Conservation (phyloP, 441 rosid genomes). For the Omphalea diandra region DNA sequence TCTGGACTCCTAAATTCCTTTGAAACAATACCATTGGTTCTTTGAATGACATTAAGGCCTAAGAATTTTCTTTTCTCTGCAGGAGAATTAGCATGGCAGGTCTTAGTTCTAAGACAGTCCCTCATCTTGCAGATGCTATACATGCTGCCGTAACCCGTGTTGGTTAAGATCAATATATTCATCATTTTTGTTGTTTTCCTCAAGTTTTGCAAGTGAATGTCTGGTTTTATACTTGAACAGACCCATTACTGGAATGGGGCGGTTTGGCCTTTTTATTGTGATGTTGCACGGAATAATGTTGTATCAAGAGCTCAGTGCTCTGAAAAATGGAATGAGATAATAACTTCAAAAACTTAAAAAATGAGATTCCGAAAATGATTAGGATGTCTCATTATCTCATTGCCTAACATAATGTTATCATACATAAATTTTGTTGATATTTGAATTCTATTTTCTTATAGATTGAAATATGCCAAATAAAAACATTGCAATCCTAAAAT, state of each 20-base stretch:
- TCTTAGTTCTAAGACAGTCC: slow-evolving; percentile 76
- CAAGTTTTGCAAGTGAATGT: neutral
- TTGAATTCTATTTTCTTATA: too few species aligned
- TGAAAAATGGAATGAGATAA: too few species aligned
- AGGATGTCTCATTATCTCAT: too few species aligned
- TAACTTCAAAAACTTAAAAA: too few species aligned
- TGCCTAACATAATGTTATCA: too few species aligned
- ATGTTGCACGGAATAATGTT: too few species aligned
- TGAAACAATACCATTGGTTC: neutral
- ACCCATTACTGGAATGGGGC: neutral
- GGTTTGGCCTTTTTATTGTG: neutral
- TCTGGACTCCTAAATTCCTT: neutral
- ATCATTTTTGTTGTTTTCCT: neutral
- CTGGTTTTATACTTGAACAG: neutral
- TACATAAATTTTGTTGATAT: too few species aligned
- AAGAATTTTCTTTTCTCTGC: slow-evolving; percentile 5
- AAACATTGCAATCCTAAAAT: too few species aligned
- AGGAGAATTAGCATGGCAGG: slow-evolving; percentile 99
- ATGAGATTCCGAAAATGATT: too few species aligned
- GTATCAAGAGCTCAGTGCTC: too few species aligned
- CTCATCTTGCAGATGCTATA: slow-evolving; percentile 75
- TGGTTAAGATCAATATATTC: slow-evolving; percentile 12
- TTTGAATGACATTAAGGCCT: neutral
- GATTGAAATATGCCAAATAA: too few species aligned
- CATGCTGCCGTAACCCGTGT: slow-evolving; percentile 61